These are phyloP conservation scores for Ormosia emarginata DNA, from an alignment of 306 rosid genomes.

Conservation along the genomic window DNA sequence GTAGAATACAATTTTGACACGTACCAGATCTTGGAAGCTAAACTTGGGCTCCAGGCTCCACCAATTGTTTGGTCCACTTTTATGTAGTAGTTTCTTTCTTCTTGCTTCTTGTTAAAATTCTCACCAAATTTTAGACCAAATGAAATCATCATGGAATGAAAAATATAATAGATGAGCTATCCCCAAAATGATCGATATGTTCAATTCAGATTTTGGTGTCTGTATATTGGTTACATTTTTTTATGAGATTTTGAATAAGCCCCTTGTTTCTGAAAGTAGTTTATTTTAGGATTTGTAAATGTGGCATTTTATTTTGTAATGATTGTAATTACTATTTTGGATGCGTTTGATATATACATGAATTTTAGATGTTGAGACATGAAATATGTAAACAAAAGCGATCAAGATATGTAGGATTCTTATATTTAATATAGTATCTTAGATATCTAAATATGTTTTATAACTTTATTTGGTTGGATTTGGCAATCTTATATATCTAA, in stretches of 20 bases:
- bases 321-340: neutral
- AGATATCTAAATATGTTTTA: neutral
- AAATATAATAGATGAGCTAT: neutral
- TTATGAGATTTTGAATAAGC: neutral
- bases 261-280: neutral
- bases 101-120: neutral
- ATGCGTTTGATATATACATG: neutral
- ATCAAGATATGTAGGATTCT: neutral
- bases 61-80: constrained; percentile 23
- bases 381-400: neutral
- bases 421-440: neutral
- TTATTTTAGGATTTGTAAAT: neutral
- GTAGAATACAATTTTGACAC: constrained; percentile 41
- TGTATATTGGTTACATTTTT: neutral
- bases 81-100: neutral
- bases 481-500: neutral
- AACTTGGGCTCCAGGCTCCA: constrained; percentile 18
- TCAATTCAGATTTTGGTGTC: neutral
- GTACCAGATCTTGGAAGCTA: constrained; percentile 10
- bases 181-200: neutral
- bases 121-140: constrained; percentile 18
- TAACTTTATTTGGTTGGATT: neutral
- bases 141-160: neutral
- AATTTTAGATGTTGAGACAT: neutral
- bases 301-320: neutral